phyloP scores from a whole-genome alignment of 805 yeast species.

The Lachancea fermentati region DNA sequence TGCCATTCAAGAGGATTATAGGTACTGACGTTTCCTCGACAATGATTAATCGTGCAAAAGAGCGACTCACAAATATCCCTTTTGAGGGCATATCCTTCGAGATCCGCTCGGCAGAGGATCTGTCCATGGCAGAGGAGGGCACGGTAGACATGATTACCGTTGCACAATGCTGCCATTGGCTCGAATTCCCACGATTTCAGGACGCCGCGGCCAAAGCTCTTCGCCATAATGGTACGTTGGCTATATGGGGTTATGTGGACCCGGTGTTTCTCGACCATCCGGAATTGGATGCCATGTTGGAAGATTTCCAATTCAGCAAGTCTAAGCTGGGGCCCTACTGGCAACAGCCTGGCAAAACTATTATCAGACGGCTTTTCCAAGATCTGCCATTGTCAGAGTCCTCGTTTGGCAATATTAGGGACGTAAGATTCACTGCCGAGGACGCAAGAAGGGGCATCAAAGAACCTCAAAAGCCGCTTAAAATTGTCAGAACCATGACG shows the following conservation, averaged over 20 bases:
- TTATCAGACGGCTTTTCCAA: slow-evolving; percentile 40
- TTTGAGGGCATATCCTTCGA: background rate
- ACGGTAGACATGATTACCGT: slow-evolving; percentile 62
- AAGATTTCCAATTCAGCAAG: slow-evolving; percentile 47
- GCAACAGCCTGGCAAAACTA: slow-evolving; percentile 77
- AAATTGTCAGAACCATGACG: slow-evolving; percentile 36
- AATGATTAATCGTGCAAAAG: slow-evolving; percentile 49
- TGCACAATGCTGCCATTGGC: slow-evolving; percentile 91
- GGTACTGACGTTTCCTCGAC: slow-evolving; percentile 58
- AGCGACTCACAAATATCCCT: slow-evolving; percentile 15
- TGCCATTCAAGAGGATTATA: slow-evolving; percentile 41
- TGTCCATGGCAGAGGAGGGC: slow-evolving; percentile 29
- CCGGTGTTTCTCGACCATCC: slow-evolving; percentile 51
- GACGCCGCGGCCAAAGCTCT: slow-evolving; percentile 44
- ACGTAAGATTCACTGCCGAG: slow-evolving; percentile 24
- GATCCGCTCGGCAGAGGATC: slow-evolving; percentile 20
- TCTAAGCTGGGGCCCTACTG: slow-evolving; percentile 56
- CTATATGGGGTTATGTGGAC: slow-evolving; percentile 77
- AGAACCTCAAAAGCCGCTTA: slow-evolving; percentile 21
- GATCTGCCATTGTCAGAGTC: slow-evolving; percentile 19
- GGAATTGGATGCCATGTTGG: slow-evolving; percentile 48
- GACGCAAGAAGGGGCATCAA: slow-evolving; percentile 14
- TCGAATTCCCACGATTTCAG: slow-evolving; percentile 51
- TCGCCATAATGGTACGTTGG: slow-evolving; percentile 59
- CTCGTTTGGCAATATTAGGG: slow-evolving; percentile 37